Conservation (phyloP, 2,329 filamentous ascomycete species). For the Exophiala calicioides region DNA sequence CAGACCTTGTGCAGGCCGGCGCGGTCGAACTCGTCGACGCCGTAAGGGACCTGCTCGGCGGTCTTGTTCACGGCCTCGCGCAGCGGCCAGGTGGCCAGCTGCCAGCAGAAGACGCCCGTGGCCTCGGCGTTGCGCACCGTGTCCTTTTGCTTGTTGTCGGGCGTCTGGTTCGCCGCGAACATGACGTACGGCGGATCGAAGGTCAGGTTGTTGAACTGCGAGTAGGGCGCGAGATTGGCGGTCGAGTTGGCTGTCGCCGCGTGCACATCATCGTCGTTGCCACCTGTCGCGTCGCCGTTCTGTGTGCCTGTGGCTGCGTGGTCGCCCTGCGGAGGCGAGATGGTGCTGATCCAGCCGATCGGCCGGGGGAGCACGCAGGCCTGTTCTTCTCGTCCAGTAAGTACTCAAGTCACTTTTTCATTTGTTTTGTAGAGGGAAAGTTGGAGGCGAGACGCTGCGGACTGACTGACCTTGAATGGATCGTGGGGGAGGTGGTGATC, state of each 20-base stretch:
- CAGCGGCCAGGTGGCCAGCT: slow-evolving; percentile 59
- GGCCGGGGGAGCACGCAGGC: slow-evolving; percentile 60
- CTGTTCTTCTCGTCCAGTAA: too few relatives aligned
- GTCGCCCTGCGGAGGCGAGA: slow-evolving; percentile 18
- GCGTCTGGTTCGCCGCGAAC: slow-evolving; percentile 61
- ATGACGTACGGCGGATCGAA: slow-evolving; percentile 65
- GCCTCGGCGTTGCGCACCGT: slow-evolving; percentile 58
- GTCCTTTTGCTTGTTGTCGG: slow-evolving; percentile 53
- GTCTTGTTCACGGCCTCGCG: slow-evolving; percentile 58
- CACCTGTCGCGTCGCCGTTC: slow-evolving; percentile 41
- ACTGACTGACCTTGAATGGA: slow-evolving; percentile 55
- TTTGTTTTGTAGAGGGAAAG: neutral
- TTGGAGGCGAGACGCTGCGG: neutral
- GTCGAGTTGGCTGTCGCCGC: slow-evolving; percentile 23
- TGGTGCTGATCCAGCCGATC: slow-evolving; percentile 64
- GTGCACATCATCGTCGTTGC: slow-evolving; percentile 24
- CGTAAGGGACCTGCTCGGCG: slow-evolving; percentile 51
- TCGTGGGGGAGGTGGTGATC: slow-evolving; percentile 55
- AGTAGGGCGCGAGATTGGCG: slow-evolving; percentile 62
- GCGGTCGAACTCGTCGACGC: slow-evolving; percentile 57
- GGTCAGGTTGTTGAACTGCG: slow-evolving; percentile 64
- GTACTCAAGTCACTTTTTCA: neutral
- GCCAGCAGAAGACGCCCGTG: slow-evolving; percentile 61
- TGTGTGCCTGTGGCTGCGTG: neutral
- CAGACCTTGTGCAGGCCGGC: slow-evolving; percentile 53